phyloP scores from a whole-genome alignment of 2,329 filamentous ascomycete genomes.

The Zymoseptoria pseudotritici region DNA sequence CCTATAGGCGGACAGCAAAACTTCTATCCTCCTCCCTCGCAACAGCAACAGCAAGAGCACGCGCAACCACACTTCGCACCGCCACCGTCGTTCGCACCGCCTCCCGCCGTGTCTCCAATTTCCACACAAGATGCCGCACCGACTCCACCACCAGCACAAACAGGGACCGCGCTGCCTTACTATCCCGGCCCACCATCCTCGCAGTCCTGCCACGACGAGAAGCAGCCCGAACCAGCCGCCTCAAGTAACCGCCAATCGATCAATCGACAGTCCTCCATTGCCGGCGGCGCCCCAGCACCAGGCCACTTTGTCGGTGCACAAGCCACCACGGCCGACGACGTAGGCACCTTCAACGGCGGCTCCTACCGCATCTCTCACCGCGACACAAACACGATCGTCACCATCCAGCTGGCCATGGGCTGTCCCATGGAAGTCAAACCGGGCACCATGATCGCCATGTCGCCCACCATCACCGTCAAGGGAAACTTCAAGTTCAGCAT shows the following conservation, averaged over 20 bases:
- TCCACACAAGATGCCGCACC: slow-evolving; percentile 17
- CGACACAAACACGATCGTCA: slow-evolving; percentile 83
- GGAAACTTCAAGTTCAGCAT: slow-evolving; percentile 77
- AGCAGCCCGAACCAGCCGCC: slow-evolving; percentile 25
- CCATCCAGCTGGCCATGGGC: slow-evolving; percentile 80
- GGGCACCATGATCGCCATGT: slow-evolving; percentile 92
- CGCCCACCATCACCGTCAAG: slow-evolving; percentile 73
- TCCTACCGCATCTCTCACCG: slow-evolving; percentile 89
- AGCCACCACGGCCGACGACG: slow-evolving; percentile 62
- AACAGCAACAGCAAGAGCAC: slow-evolving; percentile 10
- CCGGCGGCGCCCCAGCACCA: slow-evolving; percentile 35
- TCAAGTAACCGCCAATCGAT: slow-evolving; percentile 21
- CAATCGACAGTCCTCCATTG: slow-evolving; percentile 24
- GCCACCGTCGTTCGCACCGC: slow-evolving; percentile 20
- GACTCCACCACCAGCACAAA: slow-evolving; percentile 12
- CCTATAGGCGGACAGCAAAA: slow-evolving; percentile 13
- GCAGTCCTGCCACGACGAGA: slow-evolving; percentile 26
- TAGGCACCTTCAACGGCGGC: slow-evolving; percentile 95
- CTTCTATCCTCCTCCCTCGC: slow-evolving; percentile 22
- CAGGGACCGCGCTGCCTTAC: slow-evolving; percentile 28
- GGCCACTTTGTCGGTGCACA: slow-evolving; percentile 58
- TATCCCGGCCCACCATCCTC: slow-evolving; percentile 31
- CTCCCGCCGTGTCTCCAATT: slow-evolving; percentile 22
- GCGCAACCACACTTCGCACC: slow-evolving; percentile 23
- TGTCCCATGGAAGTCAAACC: slow-evolving; percentile 77